These are phyloP conservation scores for Solanum chiquidenum DNA, from an alignment of 257 asterid species.

Conservation along the genomic window DNA sequence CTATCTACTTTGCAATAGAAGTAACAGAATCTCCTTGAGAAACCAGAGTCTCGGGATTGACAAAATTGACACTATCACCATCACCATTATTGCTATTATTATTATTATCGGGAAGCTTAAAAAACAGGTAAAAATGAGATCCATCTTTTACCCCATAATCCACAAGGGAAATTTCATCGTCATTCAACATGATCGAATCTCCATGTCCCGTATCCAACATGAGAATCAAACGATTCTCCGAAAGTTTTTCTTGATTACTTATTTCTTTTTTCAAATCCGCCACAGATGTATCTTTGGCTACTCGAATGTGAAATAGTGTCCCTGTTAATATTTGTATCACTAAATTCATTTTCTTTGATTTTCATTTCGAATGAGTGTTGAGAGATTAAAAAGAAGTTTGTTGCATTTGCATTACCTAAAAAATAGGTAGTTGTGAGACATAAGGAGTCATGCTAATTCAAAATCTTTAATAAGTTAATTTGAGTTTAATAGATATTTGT, in stretches of 20 bases:
- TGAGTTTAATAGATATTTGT: neutral
- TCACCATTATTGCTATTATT: neutral
- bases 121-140: slow-evolving; percentile 53
- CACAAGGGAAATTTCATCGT: slow-evolving; percentile 21
- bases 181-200: slow-evolving; percentile 8
- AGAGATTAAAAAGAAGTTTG: slow-evolving; percentile 3
- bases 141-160: slow-evolving; percentile 51
- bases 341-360: slow-evolving; percentile 31
- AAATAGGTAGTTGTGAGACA: slow-evolving; percentile 6
- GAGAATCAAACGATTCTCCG: slow-evolving; percentile 38
- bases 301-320: slow-evolving; percentile 29
- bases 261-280: slow-evolving; percentile 46
- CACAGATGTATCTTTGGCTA: slow-evolving; percentile 34
- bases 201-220: slow-evolving; percentile 16
- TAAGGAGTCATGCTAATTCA: neutral
- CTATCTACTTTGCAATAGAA: neutral
- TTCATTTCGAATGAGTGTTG: neutral
- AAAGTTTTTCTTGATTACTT: slow-evolving; percentile 46
- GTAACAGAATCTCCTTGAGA: neutral
- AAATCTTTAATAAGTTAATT: neutral
- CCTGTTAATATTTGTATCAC: slow-evolving; percentile 55
- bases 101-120: neutral
- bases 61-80: neutral
- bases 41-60: neutral
- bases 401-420: slow-evolving; percentile 11